Evolutionary conservation across 768 basidiomycete species (phyloP).

Genomic region (Tylopilus cervinicoccineus): DNA sequence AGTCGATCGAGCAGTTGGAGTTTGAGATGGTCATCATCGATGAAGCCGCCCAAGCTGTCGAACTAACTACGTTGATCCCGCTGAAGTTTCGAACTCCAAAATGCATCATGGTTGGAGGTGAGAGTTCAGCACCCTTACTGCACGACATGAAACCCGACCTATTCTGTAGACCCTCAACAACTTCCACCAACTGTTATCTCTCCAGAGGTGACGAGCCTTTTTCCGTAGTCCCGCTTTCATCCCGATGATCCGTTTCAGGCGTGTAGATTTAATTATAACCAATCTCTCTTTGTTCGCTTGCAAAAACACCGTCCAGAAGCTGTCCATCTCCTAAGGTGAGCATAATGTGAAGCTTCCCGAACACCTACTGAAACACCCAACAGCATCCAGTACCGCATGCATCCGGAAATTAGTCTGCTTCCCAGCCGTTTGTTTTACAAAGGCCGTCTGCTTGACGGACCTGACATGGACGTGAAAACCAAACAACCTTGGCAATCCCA

Average conservation of each 20-base stretch:
- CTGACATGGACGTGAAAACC: slow-evolving; percentile 82
- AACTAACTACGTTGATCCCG: slow-evolving; percentile 92
- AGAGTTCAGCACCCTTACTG: slow-evolving; percentile 1
- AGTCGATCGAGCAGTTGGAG: slow-evolving; percentile 73
- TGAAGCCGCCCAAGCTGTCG: slow-evolving; percentile 96
- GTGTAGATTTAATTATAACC: slow-evolving; percentile 71
- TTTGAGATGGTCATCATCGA: slow-evolving; percentile 98
- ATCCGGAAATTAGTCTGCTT: slow-evolving; percentile 88
- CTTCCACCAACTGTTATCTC: slow-evolving; percentile 91
- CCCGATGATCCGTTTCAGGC: slow-evolving; percentile 41
- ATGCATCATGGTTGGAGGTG: slow-evolving; percentile 93
- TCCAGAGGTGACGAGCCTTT: slow-evolving; percentile 40
- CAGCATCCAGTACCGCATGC: slow-evolving; percentile 99
- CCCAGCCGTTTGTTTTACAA: slow-evolving; percentile 89
- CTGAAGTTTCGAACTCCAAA: slow-evolving; percentile 79
- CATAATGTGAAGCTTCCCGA: background rate
- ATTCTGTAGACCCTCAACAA: slow-evolving; percentile 71
- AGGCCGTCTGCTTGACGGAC: slow-evolving; percentile 77
- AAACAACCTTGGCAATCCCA: slow-evolving; percentile 81
- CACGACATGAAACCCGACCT: background rate
- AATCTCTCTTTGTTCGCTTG: slow-evolving; percentile 89
- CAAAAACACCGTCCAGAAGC: slow-evolving; percentile 76
- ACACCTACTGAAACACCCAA: background rate
- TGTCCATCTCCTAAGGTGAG: slow-evolving; percentile 86
- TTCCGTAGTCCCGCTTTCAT: slow-evolving; percentile 21